Evolutionary conservation across 1,284 basidiomycete species (phyloP), one percentile per base, ranked within the genome.

Genomic region (Coriolopsis trogii): DNA sequence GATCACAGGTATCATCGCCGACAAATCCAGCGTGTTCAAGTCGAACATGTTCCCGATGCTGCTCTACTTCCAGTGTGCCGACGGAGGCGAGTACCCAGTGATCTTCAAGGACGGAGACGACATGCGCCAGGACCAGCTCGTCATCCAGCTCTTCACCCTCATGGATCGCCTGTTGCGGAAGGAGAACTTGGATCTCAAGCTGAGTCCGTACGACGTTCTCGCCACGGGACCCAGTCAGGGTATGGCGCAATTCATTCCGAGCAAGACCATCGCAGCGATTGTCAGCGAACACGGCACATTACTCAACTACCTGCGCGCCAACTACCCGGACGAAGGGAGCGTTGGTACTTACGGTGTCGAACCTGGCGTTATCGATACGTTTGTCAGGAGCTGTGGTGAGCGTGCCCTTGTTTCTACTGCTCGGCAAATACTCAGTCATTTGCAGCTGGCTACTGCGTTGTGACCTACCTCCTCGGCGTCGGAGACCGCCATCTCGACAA

Each of bases 31-130:
- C 8, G 88, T 99, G 25, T 99, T 99, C 82, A 99, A 99, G 70
- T 98, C 95, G 36, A 98, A 96, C 64, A 85, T 98, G 46, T 93
- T 89, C 59, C 97, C 97, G 0, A 79, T 99, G 41, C 78, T 96
- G 16, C 77, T 99, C 10, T 93, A 91, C 71, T 96, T 98, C 68
- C 87, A 93, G 65, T 89, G 89, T 56, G 72, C 84, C 34, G 81
- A 88, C 57, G 82, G 87, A 6, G 77, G 79, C 29, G 89, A 94
- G 66, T 99, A 92, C 69, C 91, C 95, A 0, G 81, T 98, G 42
- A 99, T 99, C 58, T 98, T 98, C 80, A 99, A 99, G 71, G 95
- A 98, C 61, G 97, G 97, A 6, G 97, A 99, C 67, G 97, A 99
- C 67, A 86, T 99, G 77, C 87, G 96, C 18, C 97, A 99, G 69